Evolutionary conservation across 352 stramenopile species (phyloP), one percentile per base, ranked within the genome.

Genomic region (Pythium scleroteichum): DNA sequence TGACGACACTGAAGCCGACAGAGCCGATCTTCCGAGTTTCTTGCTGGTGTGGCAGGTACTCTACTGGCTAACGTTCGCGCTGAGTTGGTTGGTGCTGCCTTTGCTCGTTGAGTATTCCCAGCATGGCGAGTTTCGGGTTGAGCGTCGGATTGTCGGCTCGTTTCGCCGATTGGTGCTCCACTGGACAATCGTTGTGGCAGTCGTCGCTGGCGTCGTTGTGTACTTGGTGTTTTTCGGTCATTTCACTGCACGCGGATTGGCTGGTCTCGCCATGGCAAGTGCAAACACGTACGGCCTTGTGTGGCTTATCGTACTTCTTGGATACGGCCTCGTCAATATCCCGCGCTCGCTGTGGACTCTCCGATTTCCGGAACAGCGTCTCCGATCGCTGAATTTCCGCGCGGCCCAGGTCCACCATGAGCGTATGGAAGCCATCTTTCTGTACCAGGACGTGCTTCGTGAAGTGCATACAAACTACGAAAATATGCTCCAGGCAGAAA

Each of bases 201-300:
- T 62, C 1, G 26, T 61, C 14, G 55, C 44, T 22, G 47, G 75
- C 3, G 64, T 76, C 4, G 57, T 75, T 13, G 20, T 81, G 20
- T 92, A 92, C 41, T 62, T 92, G 35, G 53, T 90, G 19, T 67
- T 88, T 3, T 72, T 88, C 19, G 72, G 73, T 29, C 78, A 87
- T 41, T 79, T 90, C 48, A 81, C 75, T 7, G 39, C 81, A 6
- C 71, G 67, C 38, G 77, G 78, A 0, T 50, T 89, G 14, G 3
- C 79, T 13, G 78, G 78, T 0, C 67, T 92, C 16, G 69, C 72
- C 0, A 89, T 92, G 79, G 78, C 82, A 3, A 62, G 59, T 1
- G 77, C 69, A 33, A 90, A 92, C 64, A 87, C 78, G 14, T 92
- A 92, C 59, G 79, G 82, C 10, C 50, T 92, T 29, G 53, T 71